Base-by-base conservation (phyloP, 495 filamentous ascomycete species). In the Aspergillus leporis region DNA sequence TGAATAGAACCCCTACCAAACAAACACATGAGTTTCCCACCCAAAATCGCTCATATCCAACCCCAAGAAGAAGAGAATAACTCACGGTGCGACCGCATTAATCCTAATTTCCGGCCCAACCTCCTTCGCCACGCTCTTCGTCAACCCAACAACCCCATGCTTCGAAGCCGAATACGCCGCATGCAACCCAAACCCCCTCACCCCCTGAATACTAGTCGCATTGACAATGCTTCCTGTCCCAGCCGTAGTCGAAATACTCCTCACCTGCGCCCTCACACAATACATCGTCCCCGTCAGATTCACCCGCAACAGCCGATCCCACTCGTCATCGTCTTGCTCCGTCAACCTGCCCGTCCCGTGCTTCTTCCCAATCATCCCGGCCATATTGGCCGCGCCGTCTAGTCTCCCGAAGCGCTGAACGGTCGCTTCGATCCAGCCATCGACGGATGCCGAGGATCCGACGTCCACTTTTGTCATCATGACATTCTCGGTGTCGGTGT, bases 111-210 rank as follows among this genome's bases (percentile, higher is more conserved):
- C 73, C 47, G 73, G 78, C 10, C 83, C 83, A 49, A 77, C 79
- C 66, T 88, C 85, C 55, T 78, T 81, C 3, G 86, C 85, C 18
- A 83, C 83, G 10, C 74, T 72, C 60, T 70, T 79, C 12, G 83
- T 86, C 62, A 89, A 65, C 16, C 84, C 86, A 43, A 86, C 69
- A 40, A 89, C 78, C 13, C 78, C 85, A 66, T 83, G 78, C 70
- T 87, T 87, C 25, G 76, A 82, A 10, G 82, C 76, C 51, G 74
- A 74, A 68, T 88, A 88, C 25, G 81, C 78, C 7, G 73, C 76
- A 66, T 75, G 70, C 23, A 75, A 72, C 10, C 76, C 49, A 61
- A 68, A 70, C 58, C 85, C 85, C 53, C 68, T 68, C 14, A 86
- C 25, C 0, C 85, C 85, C 21, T 81, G 77, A 32, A 83, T 75